Evolutionary conservation across 495 filamentous ascomycete species (phyloP).

Genomic region (Ramalina intermedia): DNA sequence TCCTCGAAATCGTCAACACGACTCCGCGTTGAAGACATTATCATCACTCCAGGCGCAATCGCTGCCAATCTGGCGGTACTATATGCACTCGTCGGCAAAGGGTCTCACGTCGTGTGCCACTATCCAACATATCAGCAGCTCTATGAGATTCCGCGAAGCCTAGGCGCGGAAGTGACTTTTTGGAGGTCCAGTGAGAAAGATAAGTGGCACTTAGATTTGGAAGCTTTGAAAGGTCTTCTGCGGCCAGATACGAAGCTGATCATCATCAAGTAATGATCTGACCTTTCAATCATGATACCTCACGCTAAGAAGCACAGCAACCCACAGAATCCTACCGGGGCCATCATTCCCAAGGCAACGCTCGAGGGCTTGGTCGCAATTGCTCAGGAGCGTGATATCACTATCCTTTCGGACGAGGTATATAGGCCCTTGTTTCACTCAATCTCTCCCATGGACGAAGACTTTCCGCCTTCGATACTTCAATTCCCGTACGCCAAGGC

Average conservation of each 20-base stretch:
- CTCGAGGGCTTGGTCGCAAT: slow-evolving; percentile 50
- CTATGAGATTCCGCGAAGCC: slow-evolving; percentile 57
- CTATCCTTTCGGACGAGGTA: slow-evolving; percentile 67
- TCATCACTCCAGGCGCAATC: slow-evolving; percentile 74
- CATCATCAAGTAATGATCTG: slow-evolving; percentile 39
- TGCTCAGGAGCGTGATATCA: slow-evolving; percentile 47
- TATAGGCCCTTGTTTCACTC: slow-evolving; percentile 83
- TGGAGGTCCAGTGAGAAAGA: slow-evolving; percentile 59
- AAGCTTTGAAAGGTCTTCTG: slow-evolving; percentile 52
- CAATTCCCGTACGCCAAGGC: slow-evolving; percentile 56
- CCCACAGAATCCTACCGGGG: slow-evolving; percentile 79
- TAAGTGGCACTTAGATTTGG: slow-evolving; percentile 51
- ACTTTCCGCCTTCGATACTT: slow-evolving; percentile 55
- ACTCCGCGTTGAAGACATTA: slow-evolving; percentile 48
- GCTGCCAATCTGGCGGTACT: slow-evolving; percentile 67
- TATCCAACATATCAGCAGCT: slow-evolving; percentile 86
- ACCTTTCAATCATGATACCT: not conserved
- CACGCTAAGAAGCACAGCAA: slow-evolving; percentile 39
- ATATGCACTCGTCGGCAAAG: slow-evolving; percentile 60
- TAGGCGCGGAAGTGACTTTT: slow-evolving; percentile 68
- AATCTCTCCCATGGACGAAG: slow-evolving; percentile 37
- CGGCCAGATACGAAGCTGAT: slow-evolving; percentile 64
- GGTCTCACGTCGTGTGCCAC: slow-evolving; percentile 81
- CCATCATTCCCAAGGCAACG: slow-evolving; percentile 45
- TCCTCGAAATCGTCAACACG: slow-evolving; percentile 30